Evolutionary conservation across 108 stramenopile species (phyloP).

Genomic region (Cylindrotheca closterium): DNA sequence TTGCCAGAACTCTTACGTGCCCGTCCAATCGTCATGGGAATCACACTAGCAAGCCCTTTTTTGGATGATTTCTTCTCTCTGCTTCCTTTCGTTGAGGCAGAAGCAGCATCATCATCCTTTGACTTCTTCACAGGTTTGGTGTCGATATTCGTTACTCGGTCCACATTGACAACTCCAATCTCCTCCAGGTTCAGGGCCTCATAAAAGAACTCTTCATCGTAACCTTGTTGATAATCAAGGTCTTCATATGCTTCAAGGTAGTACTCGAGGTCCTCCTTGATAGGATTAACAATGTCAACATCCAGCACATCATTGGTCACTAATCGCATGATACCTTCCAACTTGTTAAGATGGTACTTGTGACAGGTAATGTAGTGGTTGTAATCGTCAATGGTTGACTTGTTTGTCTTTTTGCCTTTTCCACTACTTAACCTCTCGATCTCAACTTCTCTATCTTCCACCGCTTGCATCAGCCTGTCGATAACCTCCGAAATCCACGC

Average conservation of each 20-base stretch:
- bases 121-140: constrained; percentile 18
- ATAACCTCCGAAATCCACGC: constrained; percentile 79
- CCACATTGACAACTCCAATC: constrained; percentile 82
- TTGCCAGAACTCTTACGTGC: constrained; percentile 51
- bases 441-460: constrained; percentile 88
- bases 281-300: constrained; percentile 77
- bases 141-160: constrained; percentile 62
- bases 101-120: constrained; percentile 57
- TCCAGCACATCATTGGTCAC: constrained; percentile 92
- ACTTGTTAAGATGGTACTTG: constrained; percentile 89
- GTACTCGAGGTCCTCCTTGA: constrained; percentile 95
- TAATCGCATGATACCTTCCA: constrained; percentile 95
- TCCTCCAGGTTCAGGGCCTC: constrained; percentile 88
- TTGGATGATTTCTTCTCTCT: constrained; percentile 41
- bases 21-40: constrained; percentile 91
- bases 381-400: constrained; percentile 69
- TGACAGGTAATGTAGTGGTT: constrained; percentile 78
- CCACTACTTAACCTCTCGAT: constrained; percentile 77
- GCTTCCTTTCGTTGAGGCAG: constrained; percentile 16
- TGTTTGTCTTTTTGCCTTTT: constrained; percentile 89
- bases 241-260: constrained; percentile 92
- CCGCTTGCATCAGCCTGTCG: constrained; percentile 59
- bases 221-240: constrained; percentile 84
- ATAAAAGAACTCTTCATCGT: constrained; percentile 92
- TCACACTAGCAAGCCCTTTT: constrained; percentile 49